A percentile compares a stretch with the other conserved stretches of the same genome.
These are phyloP conservation scores for Aphanocladium album DNA, from an alignment of 2,329 filamentous ascomycete genomes.

Conservation along the genomic window DNA sequence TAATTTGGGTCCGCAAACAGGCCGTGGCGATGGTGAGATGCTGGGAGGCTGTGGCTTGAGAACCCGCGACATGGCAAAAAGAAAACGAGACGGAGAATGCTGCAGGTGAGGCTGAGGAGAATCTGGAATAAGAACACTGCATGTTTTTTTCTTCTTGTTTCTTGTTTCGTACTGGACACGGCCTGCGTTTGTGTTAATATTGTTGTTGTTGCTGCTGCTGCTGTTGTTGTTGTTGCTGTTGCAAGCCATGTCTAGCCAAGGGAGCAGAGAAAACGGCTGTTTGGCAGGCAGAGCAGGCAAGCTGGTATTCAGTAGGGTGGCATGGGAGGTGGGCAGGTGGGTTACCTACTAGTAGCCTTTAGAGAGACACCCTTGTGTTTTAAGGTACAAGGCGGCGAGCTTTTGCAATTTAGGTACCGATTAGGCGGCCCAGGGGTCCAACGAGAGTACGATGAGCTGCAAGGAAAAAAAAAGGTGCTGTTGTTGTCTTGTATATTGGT, in stretches of 20 bases:
- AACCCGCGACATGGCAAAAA: not conserved
- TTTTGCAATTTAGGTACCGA: not conserved
- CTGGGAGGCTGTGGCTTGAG: not conserved
- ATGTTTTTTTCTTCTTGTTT: not conserved
- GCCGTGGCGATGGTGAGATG: not conserved
- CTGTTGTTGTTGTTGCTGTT: no score
- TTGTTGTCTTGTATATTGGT: not conserved
- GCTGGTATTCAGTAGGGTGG: slow-evolving; percentile 5
- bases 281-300: not conserved
- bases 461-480: not conserved
- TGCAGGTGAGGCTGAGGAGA: no score
- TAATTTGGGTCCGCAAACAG: not conserved
- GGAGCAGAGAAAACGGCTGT: not conserved
- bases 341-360: no score
- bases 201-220: slow-evolving; percentile 1
- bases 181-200: not conserved
- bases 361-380: no score
- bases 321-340: not conserved
- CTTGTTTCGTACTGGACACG: not conserved
- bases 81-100: not conserved
- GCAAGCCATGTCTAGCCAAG: slow-evolving; percentile 1
- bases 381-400: not conserved
- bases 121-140: not conserved
- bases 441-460: not conserved
- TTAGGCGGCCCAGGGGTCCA: not conserved